A percentile compares a stretch with the other conserved stretches of the same genome.
These are phyloP conservation scores for Heritiera fomes DNA, from an alignment of 345 rosid species.

Conservation along the genomic window DNA sequence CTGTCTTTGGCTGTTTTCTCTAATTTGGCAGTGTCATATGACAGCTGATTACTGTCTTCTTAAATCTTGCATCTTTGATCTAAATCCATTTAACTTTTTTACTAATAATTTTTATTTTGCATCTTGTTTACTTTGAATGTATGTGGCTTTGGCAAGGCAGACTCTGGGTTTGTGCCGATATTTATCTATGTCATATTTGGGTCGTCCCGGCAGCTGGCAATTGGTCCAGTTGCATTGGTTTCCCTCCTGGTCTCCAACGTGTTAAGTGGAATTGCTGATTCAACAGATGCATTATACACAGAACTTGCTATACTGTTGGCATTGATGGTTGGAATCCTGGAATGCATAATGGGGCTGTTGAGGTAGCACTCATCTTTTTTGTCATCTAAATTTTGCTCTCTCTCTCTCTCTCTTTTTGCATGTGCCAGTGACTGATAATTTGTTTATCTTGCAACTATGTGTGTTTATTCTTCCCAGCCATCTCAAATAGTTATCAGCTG, in stretches of 20 bases:
- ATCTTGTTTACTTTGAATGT: constrained; percentile 10
- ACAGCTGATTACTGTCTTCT: background rate
- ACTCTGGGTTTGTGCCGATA: constrained; percentile 88
- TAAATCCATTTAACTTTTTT: background rate
- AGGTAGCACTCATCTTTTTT: constrained; percentile 50
- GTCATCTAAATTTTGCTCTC: constrained; percentile 1
- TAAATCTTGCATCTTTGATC: background rate
- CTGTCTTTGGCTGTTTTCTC: background rate
- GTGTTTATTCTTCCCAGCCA: background rate
- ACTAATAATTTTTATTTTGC: background rate
- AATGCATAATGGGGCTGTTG: constrained; percentile 90
- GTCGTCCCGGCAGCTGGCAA: constrained; percentile 96
- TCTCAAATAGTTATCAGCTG: background rate
- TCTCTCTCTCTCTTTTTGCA: background rate
- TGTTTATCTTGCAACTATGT: background rate
- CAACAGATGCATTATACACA: constrained; percentile 70
- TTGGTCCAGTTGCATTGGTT: constrained; percentile 99
- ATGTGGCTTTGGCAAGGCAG: constrained; percentile 49
- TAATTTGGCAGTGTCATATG: background rate
- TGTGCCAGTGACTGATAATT: background rate
- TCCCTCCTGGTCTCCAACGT: constrained; percentile 97
- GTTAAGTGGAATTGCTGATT: constrained; percentile 60
- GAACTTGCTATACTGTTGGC: constrained; percentile 93
- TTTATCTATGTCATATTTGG: constrained; percentile 89
- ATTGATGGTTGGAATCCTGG: constrained; percentile 88